phyloP scores from a whole-genome alignment of 2,329 filamentous ascomycete genomes.

The Bertia moriformis region DNA sequence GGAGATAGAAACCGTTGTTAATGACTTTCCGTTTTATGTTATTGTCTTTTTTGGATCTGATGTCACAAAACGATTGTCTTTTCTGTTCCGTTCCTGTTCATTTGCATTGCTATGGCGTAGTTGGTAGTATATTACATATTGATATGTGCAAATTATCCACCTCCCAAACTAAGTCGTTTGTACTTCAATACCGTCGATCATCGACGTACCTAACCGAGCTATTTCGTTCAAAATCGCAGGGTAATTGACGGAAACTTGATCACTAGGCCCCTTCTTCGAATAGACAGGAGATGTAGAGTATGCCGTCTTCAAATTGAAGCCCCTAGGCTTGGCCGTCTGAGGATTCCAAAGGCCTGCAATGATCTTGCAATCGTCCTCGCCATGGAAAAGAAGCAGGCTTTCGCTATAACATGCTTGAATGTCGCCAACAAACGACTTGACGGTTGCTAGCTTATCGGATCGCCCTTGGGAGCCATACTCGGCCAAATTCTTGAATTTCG shows the following conservation, averaged over 20 bases:
- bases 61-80: not conserved
- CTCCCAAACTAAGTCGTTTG: not conserved
- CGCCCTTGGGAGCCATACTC: not conserved
- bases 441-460: conserved; percentile 30
- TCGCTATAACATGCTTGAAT: conserved; percentile 53
- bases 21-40: not conserved
- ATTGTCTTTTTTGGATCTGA: not conserved
- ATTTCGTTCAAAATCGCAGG: conserved; percentile 1
- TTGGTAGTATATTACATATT: not conserved
- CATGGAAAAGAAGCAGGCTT: conserved; percentile 67
- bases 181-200: not conserved
- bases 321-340: not conserved
- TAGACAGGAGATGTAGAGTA: not conserved
- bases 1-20: too few species aligned
- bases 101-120: conserved; percentile 1
- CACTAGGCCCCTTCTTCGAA: not conserved
- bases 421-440: conserved; percentile 50
- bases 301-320: not conserved
- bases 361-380: conserved; percentile 31
- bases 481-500: not conserved
- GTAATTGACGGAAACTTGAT: not conserved
- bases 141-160: too few species aligned
- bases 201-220: not conserved
- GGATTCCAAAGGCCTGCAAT: conserved; percentile 1
- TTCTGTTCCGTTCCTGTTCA: not conserved